phyloP scores from a whole-genome alignment of 371 early-diverging fungal genomes.

The Fennellomyces sp. region DNA sequence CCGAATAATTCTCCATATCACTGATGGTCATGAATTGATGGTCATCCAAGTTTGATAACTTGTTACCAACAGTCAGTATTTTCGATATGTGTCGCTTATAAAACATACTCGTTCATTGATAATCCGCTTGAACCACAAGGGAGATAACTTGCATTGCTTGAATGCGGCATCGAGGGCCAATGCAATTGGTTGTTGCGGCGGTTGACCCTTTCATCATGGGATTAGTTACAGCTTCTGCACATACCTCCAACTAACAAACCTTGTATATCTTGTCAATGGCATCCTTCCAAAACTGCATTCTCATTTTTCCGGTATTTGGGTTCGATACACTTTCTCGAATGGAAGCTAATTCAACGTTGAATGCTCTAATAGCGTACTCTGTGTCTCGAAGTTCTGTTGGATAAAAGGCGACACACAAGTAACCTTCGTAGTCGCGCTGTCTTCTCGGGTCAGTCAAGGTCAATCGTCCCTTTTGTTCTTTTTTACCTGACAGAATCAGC shows the following conservation, averaged over 20 bases:
- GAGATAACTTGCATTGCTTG: slow-evolving; percentile 52
- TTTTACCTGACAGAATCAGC: slow-evolving; percentile 45
- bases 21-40: slow-evolving; percentile 71
- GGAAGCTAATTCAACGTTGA: slow-evolving; percentile 86
- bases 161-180: slow-evolving; percentile 56
- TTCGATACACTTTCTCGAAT: slow-evolving; percentile 77
- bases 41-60: slow-evolving; percentile 65
- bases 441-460: slow-evolving; percentile 20
- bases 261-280: slow-evolving; percentile 72
- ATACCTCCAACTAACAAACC: slow-evolving; percentile 30
- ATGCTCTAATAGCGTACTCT: slow-evolving; percentile 81
- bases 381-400: slow-evolving; percentile 64
- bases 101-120: slow-evolving; percentile 67
- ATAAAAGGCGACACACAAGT: slow-evolving; percentile 75
- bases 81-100: not conserved
- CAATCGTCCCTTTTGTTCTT: not conserved
- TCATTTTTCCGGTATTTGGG: slow-evolving; percentile 74
- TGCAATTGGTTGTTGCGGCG: slow-evolving; percentile 78
- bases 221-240: too few relatives aligned
- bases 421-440: slow-evolving; percentile 78
- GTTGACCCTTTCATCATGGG: slow-evolving; percentile 49
- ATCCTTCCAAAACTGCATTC: slow-evolving; percentile 86
- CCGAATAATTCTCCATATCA: slow-evolving; percentile 87
- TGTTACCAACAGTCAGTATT: slow-evolving; percentile 49
- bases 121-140: slow-evolving; percentile 75